Evolutionary conservation across 2,329 filamentous ascomycete genomes (phyloP), one percentile per base, ranked within the genome.

Genomic region (Sclerotinia subarctica): DNA sequence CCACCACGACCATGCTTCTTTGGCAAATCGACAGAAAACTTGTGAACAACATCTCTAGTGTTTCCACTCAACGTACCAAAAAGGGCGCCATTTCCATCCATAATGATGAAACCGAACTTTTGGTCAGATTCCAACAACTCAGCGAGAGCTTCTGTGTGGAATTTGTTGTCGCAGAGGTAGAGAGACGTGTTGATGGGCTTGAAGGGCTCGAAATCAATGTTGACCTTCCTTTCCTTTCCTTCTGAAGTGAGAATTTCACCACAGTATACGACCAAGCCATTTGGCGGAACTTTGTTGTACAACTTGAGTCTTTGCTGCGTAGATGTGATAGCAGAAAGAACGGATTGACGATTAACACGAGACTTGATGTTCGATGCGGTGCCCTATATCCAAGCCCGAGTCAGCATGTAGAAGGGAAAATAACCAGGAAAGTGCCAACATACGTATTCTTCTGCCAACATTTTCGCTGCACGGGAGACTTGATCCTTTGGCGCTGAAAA

Each of bases 1-100:
- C 95, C 95, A 94, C 95, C 95, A 91, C 95, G 94, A 72, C 95
- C 95, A 88, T 99, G 95, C 86, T 99, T 99, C 89, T 99, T 99
- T 80, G 95, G 95, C 69, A 99, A 85, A 85, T 99, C 96, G 79
- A 99, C 95, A 26, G 92, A 93, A 83, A 99, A 97, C 82, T 99
- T 99, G 84, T 99, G 95, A 64, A 98, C 86, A 62, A 99, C 87
- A 76, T 99, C 96, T 79, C 95, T 90, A 47, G 95, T 99, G 82
- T 99, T 99, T 75, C 95, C 96, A 77, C 93, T 97, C 53, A 99
- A 85, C 0, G 95, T 99, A 76, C 95, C 95, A 75, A 99, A 99
- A 42, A 99, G 88, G 54, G 95, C 92, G 76, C 95, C 96, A 82
- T 99, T 99, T 83, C 95, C 95, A 79, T 99, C 95, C 95, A 99